phyloP scores from a whole-genome alignment of 2,329 filamentous ascomycete genomes.

The Metarhizium rileyi region DNA sequence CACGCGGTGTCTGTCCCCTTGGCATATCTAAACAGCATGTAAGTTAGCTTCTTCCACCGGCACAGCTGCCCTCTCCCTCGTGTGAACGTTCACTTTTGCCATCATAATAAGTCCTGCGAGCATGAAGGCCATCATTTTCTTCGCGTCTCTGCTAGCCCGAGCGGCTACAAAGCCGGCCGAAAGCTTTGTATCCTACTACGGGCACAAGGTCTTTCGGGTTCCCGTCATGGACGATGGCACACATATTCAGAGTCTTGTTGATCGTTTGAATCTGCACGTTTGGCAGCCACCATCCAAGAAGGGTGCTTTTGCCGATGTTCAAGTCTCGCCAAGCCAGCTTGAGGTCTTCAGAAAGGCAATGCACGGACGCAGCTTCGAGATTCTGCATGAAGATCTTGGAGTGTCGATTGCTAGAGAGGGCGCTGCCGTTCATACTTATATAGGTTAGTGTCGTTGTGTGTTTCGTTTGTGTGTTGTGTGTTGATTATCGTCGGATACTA shows the following conservation, averaged over 20 bases:
- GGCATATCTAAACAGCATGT: too few relatives aligned
- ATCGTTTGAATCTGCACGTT: slow-evolving; percentile 23
- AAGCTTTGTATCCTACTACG: slow-evolving; percentile 27
- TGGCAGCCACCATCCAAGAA: slow-evolving; percentile 26
- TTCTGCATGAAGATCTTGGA: slow-evolving; percentile 31
- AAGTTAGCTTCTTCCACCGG: too few relatives aligned
- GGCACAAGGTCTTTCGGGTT: slow-evolving; percentile 36
- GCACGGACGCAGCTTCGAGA: slow-evolving; percentile 19
- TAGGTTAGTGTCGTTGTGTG: slow-evolving; percentile 13
- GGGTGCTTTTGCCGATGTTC: slow-evolving; percentile 28
- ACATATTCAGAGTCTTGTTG: slow-evolving; percentile 23
- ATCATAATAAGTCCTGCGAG: neutral
- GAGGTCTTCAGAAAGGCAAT: slow-evolving; percentile 23
- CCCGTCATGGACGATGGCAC: slow-evolving; percentile 23
- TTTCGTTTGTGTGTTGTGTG: neutral
- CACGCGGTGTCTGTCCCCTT: too few relatives aligned
- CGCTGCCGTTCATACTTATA: slow-evolving; percentile 18
- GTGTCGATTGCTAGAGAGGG: slow-evolving; percentile 26
- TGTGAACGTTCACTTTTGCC: neutral
- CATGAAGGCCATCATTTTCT: slow-evolving; percentile 12
- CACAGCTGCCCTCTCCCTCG: neutral
- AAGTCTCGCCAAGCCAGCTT: slow-evolving; percentile 26
- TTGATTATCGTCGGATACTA: too few relatives aligned
- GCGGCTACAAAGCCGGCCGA: slow-evolving; percentile 10
- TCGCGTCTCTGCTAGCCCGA: slow-evolving; percentile 10